Evolutionary conservation across 768 basidiomycete genomes (phyloP).

Genomic region (Pleurotus platypus): DNA sequence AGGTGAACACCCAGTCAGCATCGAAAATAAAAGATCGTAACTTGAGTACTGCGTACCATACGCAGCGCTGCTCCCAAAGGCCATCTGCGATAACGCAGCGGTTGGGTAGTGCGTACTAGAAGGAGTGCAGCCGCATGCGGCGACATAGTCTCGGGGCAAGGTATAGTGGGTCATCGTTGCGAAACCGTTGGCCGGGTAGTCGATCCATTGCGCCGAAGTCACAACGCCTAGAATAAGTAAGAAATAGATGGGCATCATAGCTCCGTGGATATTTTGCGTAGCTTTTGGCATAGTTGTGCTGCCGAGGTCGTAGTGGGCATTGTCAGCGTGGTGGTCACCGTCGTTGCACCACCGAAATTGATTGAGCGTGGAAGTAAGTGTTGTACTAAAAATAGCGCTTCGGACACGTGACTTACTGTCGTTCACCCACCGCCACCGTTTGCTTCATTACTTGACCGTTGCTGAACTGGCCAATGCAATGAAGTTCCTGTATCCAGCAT

Average conservation of each 20-base stretch:
- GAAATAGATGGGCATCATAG: neutral
- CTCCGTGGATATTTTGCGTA: neutral
- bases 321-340: neutral
- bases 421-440: too few species aligned
- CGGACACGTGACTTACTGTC: neutral
- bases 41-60: constrained; percentile 38
- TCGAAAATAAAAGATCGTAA: constrained; percentile 1
- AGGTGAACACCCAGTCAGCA: constrained; percentile 10
- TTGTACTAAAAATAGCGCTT: neutral
- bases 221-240: neutral
- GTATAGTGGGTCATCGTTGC: constrained; percentile 83
- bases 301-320: neutral
- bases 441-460: too few species aligned
- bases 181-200: constrained; percentile 55
- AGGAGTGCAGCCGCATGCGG: constrained; percentile 74
- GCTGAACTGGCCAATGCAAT: constrained; percentile 25
- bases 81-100: constrained; percentile 76
- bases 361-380: neutral
- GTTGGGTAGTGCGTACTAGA: constrained; percentile 72
- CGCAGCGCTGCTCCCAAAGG: constrained; percentile 68
- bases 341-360: neutral
- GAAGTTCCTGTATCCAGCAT: constrained; percentile 68
- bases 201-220: constrained; percentile 47
- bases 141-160: constrained; percentile 51
- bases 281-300: neutral